Evolutionary conservation across 2,329 filamentous ascomycete species (phyloP).

Genomic region (Dothideomycetes sp.): DNA sequence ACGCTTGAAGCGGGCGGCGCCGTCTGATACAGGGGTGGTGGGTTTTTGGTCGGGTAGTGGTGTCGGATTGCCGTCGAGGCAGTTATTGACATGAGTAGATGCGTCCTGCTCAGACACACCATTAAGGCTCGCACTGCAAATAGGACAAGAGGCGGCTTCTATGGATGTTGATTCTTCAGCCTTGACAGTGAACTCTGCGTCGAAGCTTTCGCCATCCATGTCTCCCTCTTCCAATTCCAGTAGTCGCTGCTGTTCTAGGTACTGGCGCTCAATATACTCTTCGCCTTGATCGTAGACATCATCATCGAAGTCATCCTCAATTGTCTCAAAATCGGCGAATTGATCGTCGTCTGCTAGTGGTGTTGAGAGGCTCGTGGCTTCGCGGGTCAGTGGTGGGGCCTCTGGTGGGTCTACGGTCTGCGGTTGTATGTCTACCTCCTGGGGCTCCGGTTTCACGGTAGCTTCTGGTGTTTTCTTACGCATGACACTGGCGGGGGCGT

Average conservation of each 20-base stretch:
- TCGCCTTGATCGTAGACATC: slow-evolving; percentile 45
- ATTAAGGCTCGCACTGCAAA: slow-evolving; percentile 58
- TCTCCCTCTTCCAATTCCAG: slow-evolving; percentile 44
- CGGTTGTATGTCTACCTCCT: slow-evolving; percentile 7
- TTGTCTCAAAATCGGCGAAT: slow-evolving; percentile 37
- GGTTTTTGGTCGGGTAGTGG: slow-evolving; percentile 34
- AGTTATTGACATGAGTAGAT: slow-evolving; percentile 81
- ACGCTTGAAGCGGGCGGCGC: slow-evolving; percentile 50
- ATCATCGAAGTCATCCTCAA: slow-evolving; percentile 48
- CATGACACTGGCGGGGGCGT: slow-evolving; percentile 4
- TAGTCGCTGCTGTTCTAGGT: slow-evolving; percentile 60
- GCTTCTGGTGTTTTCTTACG: background rate
- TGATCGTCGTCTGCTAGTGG: slow-evolving; percentile 30
- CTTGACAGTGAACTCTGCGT: slow-evolving; percentile 3
- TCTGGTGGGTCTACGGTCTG: slow-evolving; percentile 9
- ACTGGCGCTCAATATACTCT: slow-evolving; percentile 44
- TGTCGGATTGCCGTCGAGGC: slow-evolving; percentile 70
- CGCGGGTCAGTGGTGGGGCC: slow-evolving; percentile 3
- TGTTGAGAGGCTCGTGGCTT: slow-evolving; percentile 5
- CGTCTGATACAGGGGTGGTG: slow-evolving; percentile 6
- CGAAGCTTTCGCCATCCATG: slow-evolving; percentile 12
- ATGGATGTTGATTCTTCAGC: background rate
- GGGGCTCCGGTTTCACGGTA: background rate
- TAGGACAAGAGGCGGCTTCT: slow-evolving; percentile 50
- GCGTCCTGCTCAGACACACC: slow-evolving; percentile 52